Evolutionary conservation across 1,284 basidiomycete species (phyloP).

Genomic region (Athelia psychrophila): DNA sequence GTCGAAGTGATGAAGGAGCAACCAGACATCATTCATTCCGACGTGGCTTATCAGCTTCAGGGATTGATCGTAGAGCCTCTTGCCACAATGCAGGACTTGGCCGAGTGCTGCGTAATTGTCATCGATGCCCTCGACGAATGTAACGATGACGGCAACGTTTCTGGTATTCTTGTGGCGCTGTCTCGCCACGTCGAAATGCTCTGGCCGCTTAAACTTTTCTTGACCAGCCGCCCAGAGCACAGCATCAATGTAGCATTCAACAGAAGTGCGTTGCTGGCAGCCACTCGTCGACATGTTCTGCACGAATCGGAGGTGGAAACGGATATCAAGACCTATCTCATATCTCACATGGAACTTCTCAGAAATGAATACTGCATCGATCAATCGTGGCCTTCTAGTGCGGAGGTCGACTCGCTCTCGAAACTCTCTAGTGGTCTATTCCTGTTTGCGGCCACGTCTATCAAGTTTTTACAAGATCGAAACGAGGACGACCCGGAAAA

Average conservation of each 20-base stretch:
- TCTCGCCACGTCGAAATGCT: background rate
- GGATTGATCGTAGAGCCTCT: background rate
- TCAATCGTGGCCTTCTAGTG: background rate
- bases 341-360: background rate
- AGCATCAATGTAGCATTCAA: background rate
- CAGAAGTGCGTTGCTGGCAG: background rate
- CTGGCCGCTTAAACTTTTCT: background rate
- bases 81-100: background rate
- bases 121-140: slow-evolving; percentile 1
- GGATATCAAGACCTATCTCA: background rate
- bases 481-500: background rate
- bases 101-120: background rate
- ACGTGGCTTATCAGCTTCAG: background rate
- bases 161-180: background rate
- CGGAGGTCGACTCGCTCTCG: background rate
- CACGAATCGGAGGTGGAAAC: background rate
- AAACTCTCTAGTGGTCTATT: background rate
- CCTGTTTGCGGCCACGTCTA: background rate
- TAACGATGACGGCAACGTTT: background rate
- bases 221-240: background rate
- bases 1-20: background rate
- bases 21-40: background rate
- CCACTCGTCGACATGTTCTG: background rate
- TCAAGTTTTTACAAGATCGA: background rate
- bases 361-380: background rate